These are phyloP conservation scores for Closterium sp. DNA, from an alignment of 139 green algal genomes.

Conservation along the genomic window DNA sequence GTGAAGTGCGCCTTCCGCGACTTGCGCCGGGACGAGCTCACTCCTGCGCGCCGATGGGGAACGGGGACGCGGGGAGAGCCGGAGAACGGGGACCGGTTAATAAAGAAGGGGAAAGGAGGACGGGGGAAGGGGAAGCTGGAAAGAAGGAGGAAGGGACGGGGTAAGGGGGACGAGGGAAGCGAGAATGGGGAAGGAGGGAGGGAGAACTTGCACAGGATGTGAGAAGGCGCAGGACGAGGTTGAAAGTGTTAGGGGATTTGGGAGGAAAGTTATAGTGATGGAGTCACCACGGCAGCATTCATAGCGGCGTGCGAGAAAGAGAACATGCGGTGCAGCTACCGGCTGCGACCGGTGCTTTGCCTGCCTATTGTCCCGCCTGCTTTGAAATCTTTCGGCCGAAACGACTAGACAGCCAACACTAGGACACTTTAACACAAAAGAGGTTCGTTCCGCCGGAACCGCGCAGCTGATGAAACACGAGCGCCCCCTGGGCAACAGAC, in stretches of 20 bases:
- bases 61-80: neutral
- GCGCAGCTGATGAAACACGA: neutral
- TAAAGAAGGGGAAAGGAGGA: no score
- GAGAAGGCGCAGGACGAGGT: neutral
- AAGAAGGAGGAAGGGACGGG: no score
- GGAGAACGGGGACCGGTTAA: no score
- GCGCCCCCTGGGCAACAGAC: neutral
- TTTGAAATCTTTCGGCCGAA: neutral
- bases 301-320: neutral
- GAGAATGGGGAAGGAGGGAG: neutral
- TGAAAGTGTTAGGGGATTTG: neutral
- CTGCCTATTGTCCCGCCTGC: neutral
- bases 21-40: conserved; percentile 86
- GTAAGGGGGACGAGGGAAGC: no score
- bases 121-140: no score
- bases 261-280: neutral
- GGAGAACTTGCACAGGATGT: neutral
- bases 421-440: neutral
- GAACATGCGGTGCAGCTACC: neutral
- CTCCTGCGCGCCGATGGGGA: conserved; percentile 39
- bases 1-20: conserved; percentile 98
- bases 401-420: neutral
- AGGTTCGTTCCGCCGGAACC: neutral
- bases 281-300: neutral
- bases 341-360: neutral